A percentile compares a stretch with the other conserved stretches of the same genome.
Conservation (phyloP, 345 rosid species). For the Geranium brycei region DNA sequence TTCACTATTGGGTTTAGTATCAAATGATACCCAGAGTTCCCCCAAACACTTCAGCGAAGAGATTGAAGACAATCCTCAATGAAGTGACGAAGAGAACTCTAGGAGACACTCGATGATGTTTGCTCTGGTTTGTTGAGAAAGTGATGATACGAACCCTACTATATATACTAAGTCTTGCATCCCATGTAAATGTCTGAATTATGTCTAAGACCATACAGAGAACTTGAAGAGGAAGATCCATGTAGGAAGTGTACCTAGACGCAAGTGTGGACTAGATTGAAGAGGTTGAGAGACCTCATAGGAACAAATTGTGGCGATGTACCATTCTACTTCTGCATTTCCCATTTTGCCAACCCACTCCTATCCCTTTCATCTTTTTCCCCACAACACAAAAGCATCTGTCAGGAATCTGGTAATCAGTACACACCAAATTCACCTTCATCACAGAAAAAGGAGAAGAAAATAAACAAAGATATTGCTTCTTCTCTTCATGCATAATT, state of each 20-base stretch:
- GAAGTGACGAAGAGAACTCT: constrained; percentile 18
- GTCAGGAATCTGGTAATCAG: background rate
- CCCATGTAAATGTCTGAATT: too few relatives aligned
- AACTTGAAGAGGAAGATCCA: too few relatives aligned
- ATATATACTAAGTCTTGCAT: background rate
- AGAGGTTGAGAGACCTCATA: background rate
- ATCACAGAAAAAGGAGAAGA: too few relatives aligned
- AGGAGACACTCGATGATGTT: constrained; percentile 7
- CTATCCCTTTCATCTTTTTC: background rate
- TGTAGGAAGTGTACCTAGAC: too few relatives aligned
- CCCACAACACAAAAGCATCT: background rate
- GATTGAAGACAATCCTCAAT: background rate
- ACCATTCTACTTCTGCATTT: background rate
- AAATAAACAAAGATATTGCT: background rate
- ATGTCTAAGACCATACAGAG: too few relatives aligned
- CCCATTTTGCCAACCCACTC: background rate
- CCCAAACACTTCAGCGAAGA: constrained; percentile 20
- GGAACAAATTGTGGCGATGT: background rate
- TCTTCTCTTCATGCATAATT: background rate
- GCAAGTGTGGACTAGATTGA: too few relatives aligned
- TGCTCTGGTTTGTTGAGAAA: background rate
- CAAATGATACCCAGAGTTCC: constrained; percentile 16
- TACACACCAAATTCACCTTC: too few relatives aligned
- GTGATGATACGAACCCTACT: background rate
- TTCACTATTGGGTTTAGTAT: background rate